phyloP scores from a whole-genome alignment of 139 green algal genomes.

The Closterium sp. region DNA sequence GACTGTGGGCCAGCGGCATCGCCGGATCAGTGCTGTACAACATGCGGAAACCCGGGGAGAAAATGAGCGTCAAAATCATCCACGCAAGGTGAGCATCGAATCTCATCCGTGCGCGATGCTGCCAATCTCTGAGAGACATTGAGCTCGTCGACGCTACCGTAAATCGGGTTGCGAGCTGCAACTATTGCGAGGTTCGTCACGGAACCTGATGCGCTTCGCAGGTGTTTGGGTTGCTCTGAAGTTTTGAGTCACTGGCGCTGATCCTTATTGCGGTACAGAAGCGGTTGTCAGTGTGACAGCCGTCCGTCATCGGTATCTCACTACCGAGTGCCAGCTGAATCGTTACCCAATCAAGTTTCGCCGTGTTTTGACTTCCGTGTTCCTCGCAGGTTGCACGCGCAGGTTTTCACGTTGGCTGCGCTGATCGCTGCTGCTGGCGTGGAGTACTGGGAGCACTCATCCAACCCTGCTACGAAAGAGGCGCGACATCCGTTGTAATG shows the following conservation, averaged over 20 bases:
- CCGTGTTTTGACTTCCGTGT: not conserved
- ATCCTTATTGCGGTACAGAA: too few relatives aligned
- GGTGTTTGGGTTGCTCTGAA: not conserved
- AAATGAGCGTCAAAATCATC: constrained; percentile 41
- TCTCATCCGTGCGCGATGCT: not conserved
- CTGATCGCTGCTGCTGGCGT: constrained; percentile 24
- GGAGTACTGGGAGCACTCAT: constrained; percentile 31
- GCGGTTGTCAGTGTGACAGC: not conserved
- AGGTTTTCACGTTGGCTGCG: constrained; percentile 28
- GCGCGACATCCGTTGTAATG: not conserved
- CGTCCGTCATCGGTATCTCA: not conserved
- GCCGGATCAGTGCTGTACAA: constrained; percentile 33
- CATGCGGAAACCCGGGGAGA: constrained; percentile 32
- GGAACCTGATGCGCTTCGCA: not conserved
- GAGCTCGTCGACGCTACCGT: not conserved
- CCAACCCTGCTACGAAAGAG: not conserved
- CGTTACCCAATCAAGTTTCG: not conserved
- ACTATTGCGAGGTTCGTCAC: not conserved
- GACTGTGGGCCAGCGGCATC: constrained; percentile 28
- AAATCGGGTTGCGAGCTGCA: not conserved
- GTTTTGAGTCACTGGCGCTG: too few relatives aligned
- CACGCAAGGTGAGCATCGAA: constrained; percentile 15
- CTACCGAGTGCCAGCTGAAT: not conserved
- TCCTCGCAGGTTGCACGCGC: constrained; percentile 26
- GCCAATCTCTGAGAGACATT: not conserved